Percentiles rank a stretch among this genome's conserved stretches.
These are phyloP conservation scores for Trametes maxima DNA, from an alignment of 768 basidiomycete genomes.

Conservation along the genomic window DNA sequence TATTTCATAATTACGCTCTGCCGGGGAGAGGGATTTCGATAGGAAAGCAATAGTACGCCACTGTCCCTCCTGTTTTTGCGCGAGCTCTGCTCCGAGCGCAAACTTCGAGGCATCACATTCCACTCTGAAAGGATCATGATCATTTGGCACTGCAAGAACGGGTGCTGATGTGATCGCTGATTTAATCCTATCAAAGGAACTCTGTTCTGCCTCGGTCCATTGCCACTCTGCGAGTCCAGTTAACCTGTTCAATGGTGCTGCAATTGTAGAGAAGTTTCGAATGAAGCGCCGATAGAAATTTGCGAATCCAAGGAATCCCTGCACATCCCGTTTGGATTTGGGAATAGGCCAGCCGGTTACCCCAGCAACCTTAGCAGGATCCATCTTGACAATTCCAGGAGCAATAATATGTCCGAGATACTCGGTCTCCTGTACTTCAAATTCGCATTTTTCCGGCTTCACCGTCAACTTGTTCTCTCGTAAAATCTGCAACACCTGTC, in stretches of 20 bases:
- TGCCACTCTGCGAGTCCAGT: slow-evolving; percentile 4
- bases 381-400: slow-evolving; percentile 30
- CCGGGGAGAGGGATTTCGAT: slow-evolving; percentile 6
- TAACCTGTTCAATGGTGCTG: slow-evolving; percentile 18
- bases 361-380: slow-evolving; percentile 33
- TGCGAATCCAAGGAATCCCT: slow-evolving; percentile 31
- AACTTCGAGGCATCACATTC: slow-evolving; percentile 23
- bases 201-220: background rate
- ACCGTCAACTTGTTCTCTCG: slow-evolving; percentile 34
- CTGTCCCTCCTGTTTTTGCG: slow-evolving; percentile 21
- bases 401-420: slow-evolving; percentile 37
- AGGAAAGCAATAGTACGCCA: slow-evolving; percentile 20
- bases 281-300: slow-evolving; percentile 36
- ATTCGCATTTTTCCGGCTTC: slow-evolving; percentile 42
- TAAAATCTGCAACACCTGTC: slow-evolving; percentile 27
- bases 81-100: slow-evolving; percentile 25
- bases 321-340: slow-evolving; percentile 18
- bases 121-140: slow-evolving; percentile 12
- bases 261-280: slow-evolving; percentile 28
- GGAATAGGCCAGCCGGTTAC: slow-evolving; percentile 32
- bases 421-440: slow-evolving; percentile 30
- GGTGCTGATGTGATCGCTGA: slow-evolving; percentile 1
- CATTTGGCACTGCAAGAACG: slow-evolving; percentile 3
- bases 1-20: slow-evolving; percentile 24
- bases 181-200: slow-evolving; percentile 5